Conservation (phyloP, 2,329 filamentous ascomycete species). For the Talaromyces sp. region DNA sequence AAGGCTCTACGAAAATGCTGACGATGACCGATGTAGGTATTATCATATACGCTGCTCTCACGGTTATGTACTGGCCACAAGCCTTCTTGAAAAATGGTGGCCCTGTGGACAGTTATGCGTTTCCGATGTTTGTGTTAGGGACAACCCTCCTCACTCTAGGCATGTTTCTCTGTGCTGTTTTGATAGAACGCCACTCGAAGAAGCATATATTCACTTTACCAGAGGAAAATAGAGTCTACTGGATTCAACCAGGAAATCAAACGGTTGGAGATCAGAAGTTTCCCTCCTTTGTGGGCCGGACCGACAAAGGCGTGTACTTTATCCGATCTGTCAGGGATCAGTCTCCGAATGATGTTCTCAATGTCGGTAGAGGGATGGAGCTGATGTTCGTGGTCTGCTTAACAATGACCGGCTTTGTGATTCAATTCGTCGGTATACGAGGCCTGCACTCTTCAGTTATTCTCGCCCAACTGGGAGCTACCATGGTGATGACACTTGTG, state of each 20-base stretch:
- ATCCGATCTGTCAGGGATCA: conserved; percentile 20
- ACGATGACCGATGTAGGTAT: conserved; percentile 18
- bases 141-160: conserved; percentile 29
- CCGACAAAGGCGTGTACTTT: conserved; percentile 15
- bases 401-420: conserved; percentile 31
- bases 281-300: conserved; percentile 31
- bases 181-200: conserved; percentile 31
- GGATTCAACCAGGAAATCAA: conserved; percentile 37
- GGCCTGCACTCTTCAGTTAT: conserved; percentile 35
- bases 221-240: conserved; percentile 30
- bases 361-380: conserved; percentile 15
- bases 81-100: conserved; percentile 24
- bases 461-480: conserved; percentile 31
- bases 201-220: conserved; percentile 21
- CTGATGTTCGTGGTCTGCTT: conserved; percentile 22
- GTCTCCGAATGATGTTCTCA: not conserved
- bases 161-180: conserved; percentile 32
- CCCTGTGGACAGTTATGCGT: conserved; percentile 26
- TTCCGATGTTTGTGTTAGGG: conserved; percentile 31
- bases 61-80: conserved; percentile 25
- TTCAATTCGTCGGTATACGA: conserved; percentile 37
- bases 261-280: conserved; percentile 36
- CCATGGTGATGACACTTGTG: conserved; percentile 34
- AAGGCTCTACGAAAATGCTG: not conserved
- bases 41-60: conserved; percentile 26